phyloP scores from a whole-genome alignment of 306 rosid species.

The Rosa chinensis region DNA sequence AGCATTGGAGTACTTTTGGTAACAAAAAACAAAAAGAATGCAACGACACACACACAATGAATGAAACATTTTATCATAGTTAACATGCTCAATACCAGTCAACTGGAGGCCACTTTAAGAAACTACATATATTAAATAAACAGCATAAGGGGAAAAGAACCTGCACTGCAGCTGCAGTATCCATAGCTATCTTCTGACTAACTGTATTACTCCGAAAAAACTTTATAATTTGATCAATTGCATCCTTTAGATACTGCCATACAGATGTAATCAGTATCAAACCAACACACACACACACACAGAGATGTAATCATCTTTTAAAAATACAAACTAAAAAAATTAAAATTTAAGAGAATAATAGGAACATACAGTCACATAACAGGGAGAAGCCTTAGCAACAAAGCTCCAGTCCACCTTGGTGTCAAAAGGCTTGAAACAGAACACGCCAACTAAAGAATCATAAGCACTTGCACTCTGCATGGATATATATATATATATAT shows the following conservation, averaged over 20 bases:
- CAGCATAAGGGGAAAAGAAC: constrained; percentile 34
- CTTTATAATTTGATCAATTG: constrained; percentile 69
- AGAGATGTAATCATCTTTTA: constrained; percentile 10
- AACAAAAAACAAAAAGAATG: neutral
- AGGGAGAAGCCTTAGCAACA: constrained; percentile 97
- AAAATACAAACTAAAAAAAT: constrained; percentile 3
- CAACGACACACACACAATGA: neutral
- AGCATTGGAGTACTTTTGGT: neutral
- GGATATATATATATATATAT: neutral
- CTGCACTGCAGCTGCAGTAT: constrained; percentile 98
- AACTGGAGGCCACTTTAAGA: neutral
- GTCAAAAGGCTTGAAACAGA: constrained; percentile 78
- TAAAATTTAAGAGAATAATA: constrained; percentile 13
- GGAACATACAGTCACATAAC: constrained; percentile 89
- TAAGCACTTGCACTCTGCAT: constrained; percentile 80
- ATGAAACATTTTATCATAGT: neutral
- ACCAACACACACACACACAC: neutral
- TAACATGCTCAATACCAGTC: constrained; percentile 14
- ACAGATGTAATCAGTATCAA: constrained; percentile 26
- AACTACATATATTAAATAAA: constrained; percentile 20
- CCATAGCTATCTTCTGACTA: constrained; percentile 85
- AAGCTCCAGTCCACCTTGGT: constrained; percentile 89
- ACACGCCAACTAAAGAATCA: constrained; percentile 77
- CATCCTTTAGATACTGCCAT: constrained; percentile 85
- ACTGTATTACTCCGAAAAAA: constrained; percentile 77